phyloP scores from a whole-genome alignment of 2,329 filamentous ascomycete genomes.

The Paraconiothyrium sp. region DNA sequence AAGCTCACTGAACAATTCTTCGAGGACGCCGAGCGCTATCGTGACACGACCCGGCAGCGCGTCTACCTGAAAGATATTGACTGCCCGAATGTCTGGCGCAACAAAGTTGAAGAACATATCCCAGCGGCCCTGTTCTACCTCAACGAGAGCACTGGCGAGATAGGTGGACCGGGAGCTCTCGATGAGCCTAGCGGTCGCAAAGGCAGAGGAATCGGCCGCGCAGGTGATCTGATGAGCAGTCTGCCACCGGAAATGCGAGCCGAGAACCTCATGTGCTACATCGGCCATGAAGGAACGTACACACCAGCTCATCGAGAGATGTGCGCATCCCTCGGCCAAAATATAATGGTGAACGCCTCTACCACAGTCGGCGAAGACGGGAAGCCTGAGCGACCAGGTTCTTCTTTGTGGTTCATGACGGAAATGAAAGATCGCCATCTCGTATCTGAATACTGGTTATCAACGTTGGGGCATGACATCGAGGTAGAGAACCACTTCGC shows the following conservation, averaged over 20 bases:
- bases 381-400: conserved; percentile 78
- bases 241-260: conserved; percentile 87
- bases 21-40: conserved; percentile 74
- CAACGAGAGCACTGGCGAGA: conserved; percentile 76
- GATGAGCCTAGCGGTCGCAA: conserved; percentile 59
- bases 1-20: conserved; percentile 83
- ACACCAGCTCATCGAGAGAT: conserved; percentile 96
- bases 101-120: conserved; percentile 79
- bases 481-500: conserved; percentile 98
- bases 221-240: conserved; percentile 95
- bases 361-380: conserved; percentile 69
- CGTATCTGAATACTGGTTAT: conserved; percentile 93
- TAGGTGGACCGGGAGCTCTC: conserved; percentile 64
- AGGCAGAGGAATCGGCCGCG: conserved; percentile 70
- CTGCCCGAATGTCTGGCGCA: conserved; percentile 86
- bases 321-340: conserved; percentile 95
- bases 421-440: conserved; percentile 90
- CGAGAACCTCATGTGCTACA: conserved; percentile 97
- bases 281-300: conserved; percentile 96
- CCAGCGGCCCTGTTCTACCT: conserved; percentile 88
- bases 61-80: conserved; percentile 98
- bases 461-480: conserved; percentile 92
- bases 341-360: conserved; percentile 97
- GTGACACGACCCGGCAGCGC: conserved; percentile 81
- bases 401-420: conserved; percentile 99